phyloP scores from a whole-genome alignment of 495 filamentous ascomycete genomes.

The Xylaria intraflava region DNA sequence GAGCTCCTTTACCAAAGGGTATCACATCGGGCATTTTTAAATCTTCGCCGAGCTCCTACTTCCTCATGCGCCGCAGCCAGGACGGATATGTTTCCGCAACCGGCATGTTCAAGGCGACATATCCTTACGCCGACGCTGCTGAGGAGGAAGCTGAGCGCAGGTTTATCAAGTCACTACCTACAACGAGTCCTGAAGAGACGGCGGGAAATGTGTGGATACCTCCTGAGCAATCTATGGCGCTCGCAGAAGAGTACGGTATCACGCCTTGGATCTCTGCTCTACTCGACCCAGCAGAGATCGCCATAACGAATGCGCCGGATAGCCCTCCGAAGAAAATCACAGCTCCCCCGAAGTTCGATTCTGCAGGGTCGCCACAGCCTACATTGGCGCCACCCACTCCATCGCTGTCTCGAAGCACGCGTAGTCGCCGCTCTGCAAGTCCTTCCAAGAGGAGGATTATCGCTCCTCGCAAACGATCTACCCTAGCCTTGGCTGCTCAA shows the following conservation, averaged over 20 bases:
- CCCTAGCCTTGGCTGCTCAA: constrained; percentile 50
- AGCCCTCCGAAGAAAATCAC: constrained; percentile 59
- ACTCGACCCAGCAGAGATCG: constrained; percentile 68
- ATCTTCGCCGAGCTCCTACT: constrained; percentile 81
- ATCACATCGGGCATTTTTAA: constrained; percentile 90
- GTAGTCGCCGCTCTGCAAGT: constrained; percentile 47
- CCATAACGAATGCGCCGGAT: constrained; percentile 34
- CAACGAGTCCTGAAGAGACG: constrained; percentile 82
- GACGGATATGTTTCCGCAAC: constrained; percentile 94
- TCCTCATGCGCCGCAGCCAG: constrained; percentile 91
- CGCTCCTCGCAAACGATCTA: constrained; percentile 65
- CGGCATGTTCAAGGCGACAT: constrained; percentile 99
- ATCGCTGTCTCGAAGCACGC: constrained; percentile 36
- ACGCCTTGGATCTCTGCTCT: constrained; percentile 83
- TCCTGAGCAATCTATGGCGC: constrained; percentile 69
- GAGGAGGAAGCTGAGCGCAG: constrained; percentile 85
- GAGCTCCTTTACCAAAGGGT: constrained; percentile 81
- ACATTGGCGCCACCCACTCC: constrained; percentile 39
- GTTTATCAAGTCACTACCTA: constrained; percentile 70
- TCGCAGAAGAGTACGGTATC: constrained; percentile 77
- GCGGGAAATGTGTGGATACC: constrained; percentile 96
- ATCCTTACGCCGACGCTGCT: constrained; percentile 77
- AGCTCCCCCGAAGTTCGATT: constrained; percentile 61
- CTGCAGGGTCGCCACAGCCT: constrained; percentile 25
- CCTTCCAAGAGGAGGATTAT: constrained; percentile 44